Evolutionary conservation across 2,329 filamentous ascomycete genomes (phyloP).

Genomic region (Diaporthe sp.): DNA sequence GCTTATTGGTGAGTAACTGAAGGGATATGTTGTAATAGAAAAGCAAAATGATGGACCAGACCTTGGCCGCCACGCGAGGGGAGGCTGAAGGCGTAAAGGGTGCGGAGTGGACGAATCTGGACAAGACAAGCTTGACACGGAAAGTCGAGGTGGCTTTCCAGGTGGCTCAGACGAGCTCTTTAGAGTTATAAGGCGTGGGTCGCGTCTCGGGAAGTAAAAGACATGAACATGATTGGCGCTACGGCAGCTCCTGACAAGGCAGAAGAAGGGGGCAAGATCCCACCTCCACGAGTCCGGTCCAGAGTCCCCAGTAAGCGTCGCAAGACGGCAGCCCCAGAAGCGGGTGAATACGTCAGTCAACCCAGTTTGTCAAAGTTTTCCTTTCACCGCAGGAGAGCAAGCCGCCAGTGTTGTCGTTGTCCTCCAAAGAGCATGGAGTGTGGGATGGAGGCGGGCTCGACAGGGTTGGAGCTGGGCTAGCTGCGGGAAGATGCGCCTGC

Average conservation of each 20-base stretch:
- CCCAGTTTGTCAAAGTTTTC: slow-evolving; percentile 51
- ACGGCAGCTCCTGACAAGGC: slow-evolving; percentile 43
- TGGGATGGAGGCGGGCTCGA: slow-evolving; percentile 43
- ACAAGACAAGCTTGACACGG: slow-evolving; percentile 28
- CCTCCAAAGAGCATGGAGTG: slow-evolving; percentile 50
- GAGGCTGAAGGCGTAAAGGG: slow-evolving; percentile 14
- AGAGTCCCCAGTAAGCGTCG: slow-evolving; percentile 29
- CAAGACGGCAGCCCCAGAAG: slow-evolving; percentile 37
- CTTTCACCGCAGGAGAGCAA: slow-evolving; percentile 49
- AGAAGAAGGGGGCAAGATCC: slow-evolving; percentile 45
- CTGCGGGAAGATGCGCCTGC: slow-evolving; percentile 53
- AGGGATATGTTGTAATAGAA: slow-evolving; percentile 12
- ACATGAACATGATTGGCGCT: slow-evolving; percentile 60
- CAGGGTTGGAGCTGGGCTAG: slow-evolving; percentile 51
- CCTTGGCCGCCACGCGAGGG: slow-evolving; percentile 20
- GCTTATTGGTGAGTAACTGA: background rate
- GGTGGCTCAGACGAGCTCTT: slow-evolving; percentile 36
- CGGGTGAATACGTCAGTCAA: slow-evolving; percentile 54
- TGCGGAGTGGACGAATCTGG: slow-evolving; percentile 22
- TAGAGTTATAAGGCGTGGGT: slow-evolving; percentile 53
- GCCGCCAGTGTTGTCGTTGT: slow-evolving; percentile 55
- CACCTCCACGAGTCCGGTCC: slow-evolving; percentile 42
- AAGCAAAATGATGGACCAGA: slow-evolving; percentile 13
- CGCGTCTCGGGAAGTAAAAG: slow-evolving; percentile 51
- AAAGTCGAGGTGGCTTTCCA: slow-evolving; percentile 37